These are phyloP conservation scores for Quercus cerris DNA, from an alignment of 306 rosid genomes.

Conservation along the genomic window DNA sequence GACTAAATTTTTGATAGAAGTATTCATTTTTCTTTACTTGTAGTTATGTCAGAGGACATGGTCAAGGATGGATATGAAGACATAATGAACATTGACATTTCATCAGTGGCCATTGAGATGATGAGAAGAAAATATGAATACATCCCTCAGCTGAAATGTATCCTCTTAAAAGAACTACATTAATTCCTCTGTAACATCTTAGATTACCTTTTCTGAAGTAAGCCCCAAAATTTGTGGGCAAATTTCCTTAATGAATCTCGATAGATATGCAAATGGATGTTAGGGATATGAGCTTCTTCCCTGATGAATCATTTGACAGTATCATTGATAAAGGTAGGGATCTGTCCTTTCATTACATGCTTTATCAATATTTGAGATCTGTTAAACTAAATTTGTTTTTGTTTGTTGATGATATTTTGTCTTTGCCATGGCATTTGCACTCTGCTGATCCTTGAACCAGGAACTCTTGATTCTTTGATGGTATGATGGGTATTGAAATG, in stretches of 20 bases:
- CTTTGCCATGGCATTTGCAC: conserved; percentile 21
- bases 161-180: conserved; percentile 24
- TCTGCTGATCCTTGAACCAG: conserved; percentile 41
- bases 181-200: not conserved
- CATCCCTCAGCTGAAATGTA: conserved; percentile 89
- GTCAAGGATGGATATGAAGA: conserved; percentile 83
- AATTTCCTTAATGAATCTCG: conserved; percentile 29
- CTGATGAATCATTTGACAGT: conserved; percentile 70
- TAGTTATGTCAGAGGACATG: conserved; percentile 98
- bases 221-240: not conserved
- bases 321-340: conserved; percentile 79
- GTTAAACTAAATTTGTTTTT: conserved; percentile 11
- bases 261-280: conserved; percentile 93
- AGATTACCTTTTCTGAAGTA: not conserved
- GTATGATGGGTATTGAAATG: conserved; percentile 42
- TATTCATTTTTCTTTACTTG: conserved; percentile 21
- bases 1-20: conserved; percentile 14
- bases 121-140: conserved; percentile 69
- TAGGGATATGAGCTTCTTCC: conserved; percentile 83
- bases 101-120: conserved; percentile 80
- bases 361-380: conserved; percentile 8
- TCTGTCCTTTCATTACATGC: not conserved
- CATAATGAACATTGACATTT: conserved; percentile 79
- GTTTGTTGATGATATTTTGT: conserved; percentile 26
- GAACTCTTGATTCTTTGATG: conserved; percentile 98